A percentile compares a stretch with the other conserved stretches of the same genome.
These are phyloP conservation scores for Cantharellus cinnabarinus DNA, from an alignment of 768 basidiomycete genomes.

Conservation along the genomic window DNA sequence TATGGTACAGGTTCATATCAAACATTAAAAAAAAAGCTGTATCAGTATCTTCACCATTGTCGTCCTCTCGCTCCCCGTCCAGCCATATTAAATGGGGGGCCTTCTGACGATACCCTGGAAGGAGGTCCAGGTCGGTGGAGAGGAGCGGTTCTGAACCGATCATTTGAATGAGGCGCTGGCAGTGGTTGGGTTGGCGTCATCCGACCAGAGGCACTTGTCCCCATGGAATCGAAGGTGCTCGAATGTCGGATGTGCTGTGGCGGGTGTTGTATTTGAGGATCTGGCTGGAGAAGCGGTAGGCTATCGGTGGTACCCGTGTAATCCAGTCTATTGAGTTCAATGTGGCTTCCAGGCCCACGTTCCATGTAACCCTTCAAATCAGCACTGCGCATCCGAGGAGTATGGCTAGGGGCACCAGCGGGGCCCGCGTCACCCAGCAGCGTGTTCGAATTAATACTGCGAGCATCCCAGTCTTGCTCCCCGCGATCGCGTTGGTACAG, in stretches of 20 bases:
- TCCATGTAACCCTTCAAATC: not conserved
- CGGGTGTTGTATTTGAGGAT: not conserved
- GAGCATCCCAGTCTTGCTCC: slow-evolving; percentile 74
- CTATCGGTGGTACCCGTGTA: not conserved
- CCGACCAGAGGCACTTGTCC: no score
- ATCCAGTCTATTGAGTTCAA: not conserved
- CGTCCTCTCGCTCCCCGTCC: no score
- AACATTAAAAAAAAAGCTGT: no score
- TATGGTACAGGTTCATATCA: no score
- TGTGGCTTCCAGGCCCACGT: not conserved
- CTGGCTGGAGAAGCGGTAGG: not conserved
- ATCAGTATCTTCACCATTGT: no score
- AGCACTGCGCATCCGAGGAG: not conserved
- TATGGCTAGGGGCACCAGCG: not conserved
- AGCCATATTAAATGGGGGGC: no score
- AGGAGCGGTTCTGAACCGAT: no score
- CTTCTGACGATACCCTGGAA: no score
- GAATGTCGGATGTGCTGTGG: not conserved
- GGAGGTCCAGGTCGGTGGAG: no score
- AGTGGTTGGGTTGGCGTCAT: no score
- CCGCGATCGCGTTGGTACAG: slow-evolving; percentile 64
- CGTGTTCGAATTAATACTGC: slow-evolving; percentile 30
- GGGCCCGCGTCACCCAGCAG: not conserved
- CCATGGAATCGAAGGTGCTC: no score
- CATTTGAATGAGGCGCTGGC: no score